Conservation (phyloP, 768 basidiomycete genomes). For the Leucosporidium yakuticum region DNA sequence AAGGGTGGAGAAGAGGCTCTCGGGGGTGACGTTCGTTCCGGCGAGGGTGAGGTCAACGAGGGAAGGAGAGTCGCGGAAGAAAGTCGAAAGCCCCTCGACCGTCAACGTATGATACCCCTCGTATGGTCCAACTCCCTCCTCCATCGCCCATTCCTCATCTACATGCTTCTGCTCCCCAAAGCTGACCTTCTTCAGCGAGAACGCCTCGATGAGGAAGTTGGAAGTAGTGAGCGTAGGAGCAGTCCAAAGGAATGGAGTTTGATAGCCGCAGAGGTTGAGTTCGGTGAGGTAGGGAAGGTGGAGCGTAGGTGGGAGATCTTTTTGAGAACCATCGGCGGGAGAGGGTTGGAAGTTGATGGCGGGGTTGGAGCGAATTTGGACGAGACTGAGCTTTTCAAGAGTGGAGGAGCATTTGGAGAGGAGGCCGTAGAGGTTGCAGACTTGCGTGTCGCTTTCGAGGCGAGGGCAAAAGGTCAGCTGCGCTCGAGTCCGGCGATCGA, state of each 20-base stretch:
- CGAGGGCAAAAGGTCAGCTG: background rate
- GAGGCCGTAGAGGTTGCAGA: slow-evolving; percentile 16
- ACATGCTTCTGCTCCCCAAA: background rate
- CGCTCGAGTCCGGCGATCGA: no score
- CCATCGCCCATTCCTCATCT: background rate
- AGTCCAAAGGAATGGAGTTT: slow-evolving; percentile 14
- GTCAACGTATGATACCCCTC: background rate
- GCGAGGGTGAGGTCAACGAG: slow-evolving; percentile 10
- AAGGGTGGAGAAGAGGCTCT: slow-evolving; percentile 2
- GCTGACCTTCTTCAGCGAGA: background rate
- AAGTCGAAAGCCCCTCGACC: background rate
- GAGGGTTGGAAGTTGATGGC: slow-evolving; percentile 2
- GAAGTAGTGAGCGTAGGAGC: background rate
- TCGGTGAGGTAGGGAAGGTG: background rate
- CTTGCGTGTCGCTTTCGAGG: slow-evolving; percentile 2
- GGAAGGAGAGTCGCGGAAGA: slow-evolving; percentile 15
- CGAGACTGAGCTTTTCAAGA: slow-evolving; percentile 9
- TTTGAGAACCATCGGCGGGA: background rate
- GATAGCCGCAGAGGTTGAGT: slow-evolving; percentile 3
- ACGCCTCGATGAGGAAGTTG: slow-evolving; percentile 8
- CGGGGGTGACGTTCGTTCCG: background rate
- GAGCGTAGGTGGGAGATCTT: slow-evolving; percentile 13
- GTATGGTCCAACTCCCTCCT: background rate
- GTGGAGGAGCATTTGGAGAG: slow-evolving; percentile 1
- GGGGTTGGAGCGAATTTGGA: background rate